Evolutionary conservation across 179 eudicot genomes (phyloP).

Genomic region (Gypsophila paniculata): DNA sequence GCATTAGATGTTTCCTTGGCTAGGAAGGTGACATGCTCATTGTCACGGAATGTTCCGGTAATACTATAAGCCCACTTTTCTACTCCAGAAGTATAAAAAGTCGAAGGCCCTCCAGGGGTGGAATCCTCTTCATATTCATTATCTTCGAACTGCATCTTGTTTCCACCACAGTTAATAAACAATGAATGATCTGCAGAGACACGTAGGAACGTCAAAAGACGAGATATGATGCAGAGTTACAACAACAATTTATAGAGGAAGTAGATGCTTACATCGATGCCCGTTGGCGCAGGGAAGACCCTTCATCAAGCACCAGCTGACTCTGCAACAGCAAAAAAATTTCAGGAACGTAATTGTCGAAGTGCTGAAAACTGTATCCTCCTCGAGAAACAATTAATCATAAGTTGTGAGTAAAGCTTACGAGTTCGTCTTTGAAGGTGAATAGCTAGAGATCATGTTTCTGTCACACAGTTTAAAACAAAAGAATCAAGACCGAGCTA

Average conservation of each 20-base stretch:
- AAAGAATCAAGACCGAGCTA: too few relatives aligned
- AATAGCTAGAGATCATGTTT: conserved; percentile 59
- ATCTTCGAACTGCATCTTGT: conserved; percentile 30
- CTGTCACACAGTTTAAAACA: too few relatives aligned
- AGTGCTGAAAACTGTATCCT: too few relatives aligned
- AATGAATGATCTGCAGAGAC: conserved; percentile 55
- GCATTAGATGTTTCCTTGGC: conserved; percentile 34
- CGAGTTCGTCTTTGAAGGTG: conserved; percentile 40
- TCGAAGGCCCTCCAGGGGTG: conserved; percentile 45
- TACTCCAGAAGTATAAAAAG: conserved; percentile 32
- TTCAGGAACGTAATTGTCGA: too few relatives aligned
- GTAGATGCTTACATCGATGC: conserved; percentile 43
- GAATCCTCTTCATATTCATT: conserved; percentile 54
- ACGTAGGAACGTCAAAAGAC: neutral
- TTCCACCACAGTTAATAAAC: conserved; percentile 82
- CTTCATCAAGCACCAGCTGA: conserved; percentile 58
- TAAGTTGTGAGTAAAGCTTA: conserved; percentile 29
- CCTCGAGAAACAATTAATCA: too few relatives aligned
- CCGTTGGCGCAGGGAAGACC: conserved; percentile 56
- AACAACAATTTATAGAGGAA: neutral
- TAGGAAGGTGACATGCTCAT: conserved; percentile 27
- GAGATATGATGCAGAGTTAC: neutral
- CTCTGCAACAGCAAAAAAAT: conserved; percentile 34
- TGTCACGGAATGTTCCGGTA: conserved; percentile 50
- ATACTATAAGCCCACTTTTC: conserved; percentile 80